Evolutionary conservation across 164 flowering plant species (phyloP), one percentile per base, ranked within the genome.

Genomic region (Aristolochia californica): DNA sequence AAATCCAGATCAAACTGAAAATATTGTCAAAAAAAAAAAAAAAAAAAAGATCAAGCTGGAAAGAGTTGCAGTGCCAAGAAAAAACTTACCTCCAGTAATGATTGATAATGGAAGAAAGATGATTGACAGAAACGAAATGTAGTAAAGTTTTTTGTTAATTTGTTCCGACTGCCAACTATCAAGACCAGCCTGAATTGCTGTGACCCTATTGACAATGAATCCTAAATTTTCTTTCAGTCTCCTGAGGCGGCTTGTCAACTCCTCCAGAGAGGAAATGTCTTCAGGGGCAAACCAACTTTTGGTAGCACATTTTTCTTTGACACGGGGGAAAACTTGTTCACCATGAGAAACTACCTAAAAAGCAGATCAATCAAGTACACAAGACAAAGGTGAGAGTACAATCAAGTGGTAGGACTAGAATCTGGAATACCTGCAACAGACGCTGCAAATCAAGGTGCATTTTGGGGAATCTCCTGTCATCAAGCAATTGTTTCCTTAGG

Each of bases 101-200:
- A 94, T 62, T 30, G 99, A 94, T 53, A 90, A 65, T 20, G 99
- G 99, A 52, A 94, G 96, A 67, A 94, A 94, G 59, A 88, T 69
- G 53, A 94, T 78, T 15, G 99, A 94, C 17, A 94, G 93, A 67
- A 94, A 84, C 5, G 99, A 94, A 10, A 94, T 90, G 66, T 90
- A 90, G 76, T 90, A 94, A 24, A 94, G 82, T 59, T 90, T 94
- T 71, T 70, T 68, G 72, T 94, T 94, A 45, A 94, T 94, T 68
- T 94, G 99, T 78, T 90, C 99, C 1, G 99, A 62, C 68, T 94
- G 99, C 99, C 99, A 94, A 68, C 96, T 94, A 62, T 94, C 99
- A 0, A 94, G 91, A 47, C 97, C 82, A 0, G 96, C 88, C 68
- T 94, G 97, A 57, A 90, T 80, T 53, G 96, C 96, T 5, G 93